Evolutionary conservation across 2,329 filamentous ascomycete species (phyloP).

Genomic region (Fusarium sp.): DNA sequence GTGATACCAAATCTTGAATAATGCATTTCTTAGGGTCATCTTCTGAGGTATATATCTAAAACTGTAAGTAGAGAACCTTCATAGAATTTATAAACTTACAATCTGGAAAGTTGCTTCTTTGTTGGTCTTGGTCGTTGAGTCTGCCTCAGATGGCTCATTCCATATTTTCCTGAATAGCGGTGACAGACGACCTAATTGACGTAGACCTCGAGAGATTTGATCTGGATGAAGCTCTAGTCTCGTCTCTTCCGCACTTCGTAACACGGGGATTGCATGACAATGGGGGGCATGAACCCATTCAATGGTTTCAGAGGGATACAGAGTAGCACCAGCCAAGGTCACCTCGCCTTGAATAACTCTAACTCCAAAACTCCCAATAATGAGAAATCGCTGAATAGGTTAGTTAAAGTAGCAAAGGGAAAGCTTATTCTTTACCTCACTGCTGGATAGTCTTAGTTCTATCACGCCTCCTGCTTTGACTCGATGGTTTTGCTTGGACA

Average conservation of each 20-base stretch:
- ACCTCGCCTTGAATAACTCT: slow-evolving; percentile 71
- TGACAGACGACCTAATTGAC: slow-evolving; percentile 69
- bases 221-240: slow-evolving; percentile 69
- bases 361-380: slow-evolving; percentile 77
- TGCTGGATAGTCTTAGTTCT: slow-evolving; percentile 60
- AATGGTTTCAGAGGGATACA: slow-evolving; percentile 61
- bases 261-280: slow-evolving; percentile 77
- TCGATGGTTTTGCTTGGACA: slow-evolving; percentile 59
- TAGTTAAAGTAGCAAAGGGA: slow-evolving; percentile 17
- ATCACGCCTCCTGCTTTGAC: slow-evolving; percentile 55
- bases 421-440: slow-evolving; percentile 58
- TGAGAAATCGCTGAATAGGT: slow-evolving; percentile 66
- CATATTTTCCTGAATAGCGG: slow-evolving; percentile 77
- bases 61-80: slow-evolving; percentile 30
- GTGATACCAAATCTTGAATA: slow-evolving; percentile 68
- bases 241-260: slow-evolving; percentile 66
- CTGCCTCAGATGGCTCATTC: slow-evolving; percentile 59
- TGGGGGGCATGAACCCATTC: slow-evolving; percentile 74
- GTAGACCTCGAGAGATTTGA: slow-evolving; percentile 62
- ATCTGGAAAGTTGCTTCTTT: slow-evolving; percentile 60
- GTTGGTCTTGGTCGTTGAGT: slow-evolving; percentile 32
- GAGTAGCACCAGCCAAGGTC: slow-evolving; percentile 73
- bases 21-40: slow-evolving; percentile 63
- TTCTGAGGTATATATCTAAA: slow-evolving; percentile 65
- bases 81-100: slow-evolving; percentile 52